Percentiles rank a stretch among this genome's conserved stretches.
Evolutionary conservation across 495 filamentous ascomycete species (phyloP).

Genomic region (Gamarada debralockiae): DNA sequence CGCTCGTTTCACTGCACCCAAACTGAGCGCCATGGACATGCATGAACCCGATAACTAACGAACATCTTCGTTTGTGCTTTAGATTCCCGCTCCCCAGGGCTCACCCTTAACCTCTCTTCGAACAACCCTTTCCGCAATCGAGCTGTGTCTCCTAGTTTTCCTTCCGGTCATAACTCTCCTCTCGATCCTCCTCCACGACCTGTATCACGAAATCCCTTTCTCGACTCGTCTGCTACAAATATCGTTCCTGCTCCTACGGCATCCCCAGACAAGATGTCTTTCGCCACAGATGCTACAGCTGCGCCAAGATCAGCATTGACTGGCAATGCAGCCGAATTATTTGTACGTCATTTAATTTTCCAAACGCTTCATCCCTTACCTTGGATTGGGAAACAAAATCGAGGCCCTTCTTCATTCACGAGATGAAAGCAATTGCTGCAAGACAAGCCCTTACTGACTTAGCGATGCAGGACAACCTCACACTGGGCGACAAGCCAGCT

Average conservation of each 20-base stretch:
- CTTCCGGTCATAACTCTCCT: slow-evolving; percentile 30
- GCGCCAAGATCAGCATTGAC: slow-evolving; percentile 41
- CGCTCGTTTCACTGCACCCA: slow-evolving; percentile 18
- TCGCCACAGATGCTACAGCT: slow-evolving; percentile 42
- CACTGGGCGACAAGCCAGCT: slow-evolving; percentile 38
- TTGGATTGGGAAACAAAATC: not conserved
- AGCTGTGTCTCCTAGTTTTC: slow-evolving; percentile 59
- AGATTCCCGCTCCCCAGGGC: slow-evolving; percentile 33
- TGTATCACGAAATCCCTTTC: slow-evolving; percentile 85
- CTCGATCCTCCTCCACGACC: slow-evolving; percentile 61
- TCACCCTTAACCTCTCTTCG: slow-evolving; percentile 68
- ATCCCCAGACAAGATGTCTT: slow-evolving; percentile 52
- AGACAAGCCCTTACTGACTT: slow-evolving; percentile 8
- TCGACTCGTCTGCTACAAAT: slow-evolving; percentile 62
- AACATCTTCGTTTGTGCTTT: slow-evolving; percentile 19
- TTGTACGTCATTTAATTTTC: slow-evolving; percentile 60
- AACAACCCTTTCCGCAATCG: slow-evolving; percentile 99
- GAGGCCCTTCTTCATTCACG: no score
- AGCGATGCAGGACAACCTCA: slow-evolving; percentile 42
- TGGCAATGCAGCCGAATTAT: slow-evolving; percentile 75
- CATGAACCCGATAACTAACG: slow-evolving; percentile 25
- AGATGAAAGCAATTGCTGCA: slow-evolving; percentile 5
- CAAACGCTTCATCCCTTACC: not conserved
- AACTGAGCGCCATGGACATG: slow-evolving; percentile 14
- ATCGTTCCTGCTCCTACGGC: slow-evolving; percentile 27